Evolutionary conservation across 1,284 basidiomycete genomes (phyloP), one percentile per base, ranked within the genome.

Genomic region (Naganishia sp.): DNA sequence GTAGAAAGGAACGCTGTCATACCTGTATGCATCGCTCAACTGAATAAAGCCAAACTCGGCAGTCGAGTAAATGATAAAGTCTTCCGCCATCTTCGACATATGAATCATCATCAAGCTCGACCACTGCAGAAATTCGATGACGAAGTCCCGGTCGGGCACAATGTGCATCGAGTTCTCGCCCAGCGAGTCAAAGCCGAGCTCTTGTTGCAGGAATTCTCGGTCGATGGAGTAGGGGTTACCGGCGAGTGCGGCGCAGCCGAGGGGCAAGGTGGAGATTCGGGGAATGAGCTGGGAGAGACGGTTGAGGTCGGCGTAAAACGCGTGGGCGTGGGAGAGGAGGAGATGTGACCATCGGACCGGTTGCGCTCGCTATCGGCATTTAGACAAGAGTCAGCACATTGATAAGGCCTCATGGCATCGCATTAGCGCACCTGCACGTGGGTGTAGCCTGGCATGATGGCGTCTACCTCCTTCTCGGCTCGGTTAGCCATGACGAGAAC

Each of bases 341-440:
- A 96, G 86, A 80, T 99, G 95, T 0, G 95, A 94, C 96, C 96
- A 99, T 71, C 95, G 88, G 76, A 99, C 95, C 41, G 95, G 95
- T 85, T 98, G 94, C 1, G 90, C 95, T 28, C 95, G 88, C 92
- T 95, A 64, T 32, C 15, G 18, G 21, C 28, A 35, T 1, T 3
- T 25, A n/a, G 47, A 21, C 18, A 17, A 23, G 28, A 6, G 56
- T 49, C 9, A 21, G 35, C 15, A 11, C 23, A 31, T 31, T 9
- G 47, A 49, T 23, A 11, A 32, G 49, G 13, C 41, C 43, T 25
- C 18, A 64, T 72, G 52, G 32, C 13, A 4, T 32, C 6, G 35
- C 0, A 35, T n/a, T 31, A 31, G 49, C 83, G 63, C 73, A 91
- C 92, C 85, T 96, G 93, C 56, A 97, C 83, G 82, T 99, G 95